These are phyloP conservation scores for Suillus variegatus DNA, from an alignment of 768 basidiomycete genomes.

Conservation along the genomic window DNA sequence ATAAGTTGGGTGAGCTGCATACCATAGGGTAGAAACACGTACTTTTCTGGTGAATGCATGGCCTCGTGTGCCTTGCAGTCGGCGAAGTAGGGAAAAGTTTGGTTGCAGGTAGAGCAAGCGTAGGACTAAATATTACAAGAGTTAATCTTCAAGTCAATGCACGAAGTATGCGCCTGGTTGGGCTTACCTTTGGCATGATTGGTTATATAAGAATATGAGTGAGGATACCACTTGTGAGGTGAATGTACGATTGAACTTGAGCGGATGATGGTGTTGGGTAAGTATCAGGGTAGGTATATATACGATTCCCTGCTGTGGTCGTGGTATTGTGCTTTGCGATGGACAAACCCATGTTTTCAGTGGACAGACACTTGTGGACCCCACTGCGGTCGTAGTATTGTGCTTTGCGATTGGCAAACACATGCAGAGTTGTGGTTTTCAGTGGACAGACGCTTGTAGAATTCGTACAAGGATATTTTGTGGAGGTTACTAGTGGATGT, in stretches of 20 bases:
- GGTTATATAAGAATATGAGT: background rate
- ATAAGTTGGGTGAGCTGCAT: too few species aligned
- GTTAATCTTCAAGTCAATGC: background rate
- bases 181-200: background rate
- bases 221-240: background rate
- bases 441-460: background rate
- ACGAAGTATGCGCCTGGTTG: too few species aligned
- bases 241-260: background rate
- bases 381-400: background rate
- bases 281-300: background rate
- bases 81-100: constrained; percentile 13
- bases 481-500: background rate
- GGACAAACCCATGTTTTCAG: too few species aligned
- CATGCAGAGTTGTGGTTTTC: too few species aligned
- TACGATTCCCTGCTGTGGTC: background rate
- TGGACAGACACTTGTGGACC: too few species aligned
- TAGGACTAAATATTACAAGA: constrained; percentile 11
- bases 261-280: background rate
- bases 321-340: too few species aligned
- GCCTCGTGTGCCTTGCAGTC: too few species aligned
- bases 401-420: background rate
- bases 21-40: too few species aligned
- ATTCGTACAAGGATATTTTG: background rate
- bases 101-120: constrained; percentile 17
- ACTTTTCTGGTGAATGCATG: too few species aligned